Base-by-base conservation (phyloP, 331 rosid genomes). In the Ulmus americana region DNA sequence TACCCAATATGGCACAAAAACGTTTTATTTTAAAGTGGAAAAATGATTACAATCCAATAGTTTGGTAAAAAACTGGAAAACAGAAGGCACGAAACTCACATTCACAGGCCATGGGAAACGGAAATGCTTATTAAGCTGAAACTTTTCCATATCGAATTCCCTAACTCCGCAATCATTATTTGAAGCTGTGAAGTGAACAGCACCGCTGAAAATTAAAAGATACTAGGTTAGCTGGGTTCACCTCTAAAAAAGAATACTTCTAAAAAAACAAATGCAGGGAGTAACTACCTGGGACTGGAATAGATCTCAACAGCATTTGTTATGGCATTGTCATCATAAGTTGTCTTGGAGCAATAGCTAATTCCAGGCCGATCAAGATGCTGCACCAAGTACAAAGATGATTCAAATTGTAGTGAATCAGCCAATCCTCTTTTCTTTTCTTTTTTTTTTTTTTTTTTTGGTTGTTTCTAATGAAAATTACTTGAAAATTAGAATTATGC, bases 301-400 rank as follows among this genome's bases (percentile, higher is more conserved):
- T 87, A 87, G 69, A 90, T 87, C 83, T 90, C 95, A 49, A 90
- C 78, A 35, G 95, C 95, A 72, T 90, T 90, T 57, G 95, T 85
- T 61, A 90, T 87, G 9, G 95, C 95, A 82, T 90, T 85, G 28
- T 84, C 95, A 44, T 85, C 95, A 10, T 82, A 75, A 1, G 95
- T 87, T 69, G 87, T 87, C 78, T 90, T 79, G 40, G 85, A 82
- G 67, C 95, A 90, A 79, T 80, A 87, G 77, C 95, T 83, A 65
- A 90, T 76, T 44, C 97, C 95, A 12, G 83, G 82, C 46, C 89
- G 82, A 68, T 87, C 97, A 70, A 90, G 82, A 83, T 88, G 79
- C 95, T 87, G 87, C 81, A 70, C 41, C 65, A 64, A 53, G 43
- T 41, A 72, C 20, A 8, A 43, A 15, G 39, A 39, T 61, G 16